Percentiles rank a stretch among this genome's conserved stretches.
These are phyloP conservation scores for Fusarium veterinarium DNA, from an alignment of 2,329 filamentous ascomycete genomes.

Conservation along the genomic window DNA sequence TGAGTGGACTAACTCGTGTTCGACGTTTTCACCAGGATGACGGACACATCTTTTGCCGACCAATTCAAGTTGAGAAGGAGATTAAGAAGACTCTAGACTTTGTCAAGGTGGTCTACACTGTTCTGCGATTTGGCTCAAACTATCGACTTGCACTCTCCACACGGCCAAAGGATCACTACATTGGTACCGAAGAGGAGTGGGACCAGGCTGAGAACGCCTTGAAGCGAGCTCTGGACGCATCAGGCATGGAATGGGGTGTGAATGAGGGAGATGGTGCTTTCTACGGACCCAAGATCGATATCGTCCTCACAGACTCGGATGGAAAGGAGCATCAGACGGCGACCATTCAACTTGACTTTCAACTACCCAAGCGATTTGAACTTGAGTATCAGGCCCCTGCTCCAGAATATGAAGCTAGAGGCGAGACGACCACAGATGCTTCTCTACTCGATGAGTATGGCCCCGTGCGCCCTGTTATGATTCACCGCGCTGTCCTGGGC, in stretches of 20 bases:
- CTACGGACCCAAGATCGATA: conserved; percentile 92
- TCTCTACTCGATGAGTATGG: conserved; percentile 64
- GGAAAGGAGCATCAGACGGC: conserved; percentile 91
- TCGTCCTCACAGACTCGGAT: conserved; percentile 81
- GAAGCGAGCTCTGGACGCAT: conserved; percentile 66
- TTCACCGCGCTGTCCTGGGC: conserved; percentile 86
- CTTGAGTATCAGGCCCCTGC: conserved; percentile 79
- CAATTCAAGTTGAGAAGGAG: conserved; percentile 78
- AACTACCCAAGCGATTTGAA: conserved; percentile 84
- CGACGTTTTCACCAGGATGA: conserved; percentile 92
- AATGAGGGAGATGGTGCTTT: conserved; percentile 89
- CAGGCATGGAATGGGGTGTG: conserved; percentile 77
- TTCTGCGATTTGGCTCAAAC: conserved; percentile 73
- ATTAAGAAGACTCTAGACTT: conserved; percentile 81
- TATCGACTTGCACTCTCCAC: conserved; percentile 85
- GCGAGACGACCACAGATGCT: conserved; percentile 62
- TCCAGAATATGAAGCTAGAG: conserved; percentile 68
- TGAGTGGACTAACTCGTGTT: conserved; percentile 85
- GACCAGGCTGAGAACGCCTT: conserved; percentile 56
- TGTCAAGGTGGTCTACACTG: conserved; percentile 76
- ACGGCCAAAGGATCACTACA: conserved; percentile 79
- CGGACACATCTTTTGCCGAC: conserved; percentile 89
- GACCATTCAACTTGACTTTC: conserved; percentile 90
- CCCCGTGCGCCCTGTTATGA: conserved; percentile 77
- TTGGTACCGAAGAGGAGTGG: conserved; percentile 77